Evolutionary conservation across 495 filamentous ascomycete species (phyloP).

Genomic region (Neurospora sp.): DNA sequence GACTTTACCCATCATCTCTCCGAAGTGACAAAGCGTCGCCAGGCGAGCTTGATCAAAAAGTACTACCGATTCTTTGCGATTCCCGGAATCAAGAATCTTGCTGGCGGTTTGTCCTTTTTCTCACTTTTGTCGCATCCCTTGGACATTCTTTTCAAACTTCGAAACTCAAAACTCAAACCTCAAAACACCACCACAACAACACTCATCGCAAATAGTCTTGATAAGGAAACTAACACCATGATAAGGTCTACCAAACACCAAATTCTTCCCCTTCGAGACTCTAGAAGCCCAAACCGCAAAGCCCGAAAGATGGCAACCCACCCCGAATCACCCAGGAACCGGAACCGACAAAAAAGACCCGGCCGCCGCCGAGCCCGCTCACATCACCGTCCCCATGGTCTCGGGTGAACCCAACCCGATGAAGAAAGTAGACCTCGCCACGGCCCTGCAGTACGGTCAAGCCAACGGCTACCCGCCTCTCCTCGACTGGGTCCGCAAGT

Average conservation of each 20-base stretch:
- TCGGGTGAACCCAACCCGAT: slow-evolving; percentile 40
- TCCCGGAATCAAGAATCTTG: slow-evolving; percentile 75
- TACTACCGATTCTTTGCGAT: slow-evolving; percentile 81
- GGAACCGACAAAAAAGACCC: slow-evolving; percentile 1
- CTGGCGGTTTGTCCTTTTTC: slow-evolving; percentile 54
- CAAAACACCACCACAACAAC: neutral
- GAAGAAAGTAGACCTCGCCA: slow-evolving; percentile 66
- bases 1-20: slow-evolving; percentile 77
- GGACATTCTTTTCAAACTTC: neutral
- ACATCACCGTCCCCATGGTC: slow-evolving; percentile 61
- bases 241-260: slow-evolving; percentile 64
- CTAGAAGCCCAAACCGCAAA: slow-evolving; percentile 70
- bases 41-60: slow-evolving; percentile 55
- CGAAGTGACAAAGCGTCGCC: slow-evolving; percentile 50
- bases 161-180: no score
- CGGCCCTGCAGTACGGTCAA: slow-evolving; percentile 78
- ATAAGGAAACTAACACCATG: neutral
- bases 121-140: neutral
- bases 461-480: slow-evolving; percentile 69
- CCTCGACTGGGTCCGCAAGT: slow-evolving; percentile 62
- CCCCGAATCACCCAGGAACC: slow-evolving; percentile 45
- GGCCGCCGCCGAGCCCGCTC: slow-evolving; percentile 26
- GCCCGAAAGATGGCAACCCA: slow-evolving; percentile 61
- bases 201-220: neutral
- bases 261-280: slow-evolving; percentile 84